Conservation (phyloP, 1,139 yeast genomes). For the Protomyces gravidus region DNA sequence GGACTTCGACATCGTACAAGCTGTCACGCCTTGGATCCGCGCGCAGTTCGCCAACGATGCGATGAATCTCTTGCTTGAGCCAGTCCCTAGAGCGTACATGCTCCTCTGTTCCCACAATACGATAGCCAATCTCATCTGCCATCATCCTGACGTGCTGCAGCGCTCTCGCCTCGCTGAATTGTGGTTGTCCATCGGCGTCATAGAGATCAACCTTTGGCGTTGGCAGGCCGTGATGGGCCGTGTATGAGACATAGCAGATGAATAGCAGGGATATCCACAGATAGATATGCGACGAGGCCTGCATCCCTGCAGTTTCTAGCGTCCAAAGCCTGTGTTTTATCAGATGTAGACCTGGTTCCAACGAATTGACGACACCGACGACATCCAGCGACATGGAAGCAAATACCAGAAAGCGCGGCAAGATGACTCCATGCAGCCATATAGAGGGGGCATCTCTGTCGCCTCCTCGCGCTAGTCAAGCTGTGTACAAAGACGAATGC, state of each 20-base stretch:
- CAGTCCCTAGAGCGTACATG: conserved; percentile 27
- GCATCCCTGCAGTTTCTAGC: too few species aligned
- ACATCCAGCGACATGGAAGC: neutral
- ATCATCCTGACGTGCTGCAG: conserved; percentile 11
- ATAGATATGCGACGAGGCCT: conserved; percentile 5
- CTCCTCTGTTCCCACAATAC: conserved; percentile 29
- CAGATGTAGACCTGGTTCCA: too few species aligned
- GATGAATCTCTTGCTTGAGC: conserved; percentile 23
- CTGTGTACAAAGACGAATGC: conserved; percentile 76
- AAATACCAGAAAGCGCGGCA: neutral
- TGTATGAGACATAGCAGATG: conserved; percentile 8
- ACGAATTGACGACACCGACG: too few species aligned
- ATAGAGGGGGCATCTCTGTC: neutral
- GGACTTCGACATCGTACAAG: conserved; percentile 26
- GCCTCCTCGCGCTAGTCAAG: conserved; percentile 28
- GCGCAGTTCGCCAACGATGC: conserved; percentile 15
- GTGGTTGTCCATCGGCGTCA: conserved; percentile 25
- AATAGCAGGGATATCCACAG: conserved; percentile 3
- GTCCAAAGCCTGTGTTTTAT: too few species aligned
- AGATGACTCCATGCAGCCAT: neutral
- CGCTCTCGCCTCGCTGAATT: conserved; percentile 22
- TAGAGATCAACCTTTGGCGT: conserved; percentile 16
- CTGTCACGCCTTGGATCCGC: conserved; percentile 3
- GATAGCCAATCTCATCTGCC: conserved; percentile 29
- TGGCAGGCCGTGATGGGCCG: conserved; percentile 14